A percentile compares a stretch with the other conserved stretches of the same genome.
phyloP scores from a whole-genome alignment of 2,329 filamentous ascomycete species.

The Tetracladium maxilliforme region DNA sequence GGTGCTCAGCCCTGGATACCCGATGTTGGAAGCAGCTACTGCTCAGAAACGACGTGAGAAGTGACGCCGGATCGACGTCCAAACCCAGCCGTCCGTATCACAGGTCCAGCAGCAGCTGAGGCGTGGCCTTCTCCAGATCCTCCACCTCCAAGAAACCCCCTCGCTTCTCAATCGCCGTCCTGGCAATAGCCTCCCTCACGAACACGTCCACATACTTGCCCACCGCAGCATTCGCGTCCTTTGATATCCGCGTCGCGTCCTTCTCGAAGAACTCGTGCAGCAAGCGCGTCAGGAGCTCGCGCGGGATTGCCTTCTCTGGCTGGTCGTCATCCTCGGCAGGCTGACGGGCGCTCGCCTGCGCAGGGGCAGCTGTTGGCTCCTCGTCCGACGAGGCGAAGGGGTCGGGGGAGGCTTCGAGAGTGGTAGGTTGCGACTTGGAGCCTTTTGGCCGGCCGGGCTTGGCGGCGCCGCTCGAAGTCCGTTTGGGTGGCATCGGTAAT shows the following conservation, averaged over 20 bases:
- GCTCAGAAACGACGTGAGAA: not conserved
- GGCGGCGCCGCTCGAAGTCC: no score
- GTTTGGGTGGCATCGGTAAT: no score
- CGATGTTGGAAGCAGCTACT: not conserved
- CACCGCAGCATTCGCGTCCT: conserved; percentile 62
- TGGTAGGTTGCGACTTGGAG: no score
- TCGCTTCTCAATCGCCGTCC: conserved; percentile 55
- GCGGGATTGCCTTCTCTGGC: conserved; percentile 43
- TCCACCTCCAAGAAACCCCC: conserved; percentile 43
- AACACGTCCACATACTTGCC: conserved; percentile 86
- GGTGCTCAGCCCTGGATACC: not conserved
- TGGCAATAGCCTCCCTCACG: conserved; percentile 73
- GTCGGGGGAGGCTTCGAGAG: no score
- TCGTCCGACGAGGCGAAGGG: not conserved
- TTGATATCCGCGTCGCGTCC: conserved; percentile 57
- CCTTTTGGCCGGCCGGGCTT: no score
- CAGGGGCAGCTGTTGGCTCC: not conserved
- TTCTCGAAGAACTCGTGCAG: conserved; percentile 68
- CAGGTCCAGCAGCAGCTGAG: conserved; percentile 76
- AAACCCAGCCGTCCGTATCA: conserved; percentile 21
- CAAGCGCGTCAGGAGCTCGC: conserved; percentile 59
- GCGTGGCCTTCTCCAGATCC: conserved; percentile 77
- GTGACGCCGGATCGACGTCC: not conserved
- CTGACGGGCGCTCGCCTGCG: not conserved
- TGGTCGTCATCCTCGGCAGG: conserved; percentile 16